These are phyloP conservation scores for Penicillium macrosclerotiorum DNA, from an alignment of 495 filamentous ascomycete genomes.

Conservation along the genomic window DNA sequence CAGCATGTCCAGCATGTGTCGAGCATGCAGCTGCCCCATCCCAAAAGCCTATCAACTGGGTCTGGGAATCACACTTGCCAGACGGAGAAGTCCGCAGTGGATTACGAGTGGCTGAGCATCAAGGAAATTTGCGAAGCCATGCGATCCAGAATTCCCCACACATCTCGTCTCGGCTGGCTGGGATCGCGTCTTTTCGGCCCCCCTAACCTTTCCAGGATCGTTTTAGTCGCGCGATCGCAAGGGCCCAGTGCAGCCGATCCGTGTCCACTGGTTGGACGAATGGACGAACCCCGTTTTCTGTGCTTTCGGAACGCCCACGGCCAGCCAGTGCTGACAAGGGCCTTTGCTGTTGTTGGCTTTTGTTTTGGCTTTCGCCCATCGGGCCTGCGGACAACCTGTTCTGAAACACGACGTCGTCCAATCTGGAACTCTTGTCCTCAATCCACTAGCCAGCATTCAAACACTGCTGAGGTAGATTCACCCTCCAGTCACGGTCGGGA, in stretches of 20 bases:
- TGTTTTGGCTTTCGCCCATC: background rate
- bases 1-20: no score
- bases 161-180: conserved; percentile 26
- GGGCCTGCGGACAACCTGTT: conserved; percentile 1
- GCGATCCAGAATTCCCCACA: conserved; percentile 25
- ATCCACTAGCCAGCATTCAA: background rate
- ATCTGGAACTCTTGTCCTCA: background rate
- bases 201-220: conserved; percentile 17
- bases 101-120: conserved; percentile 6
- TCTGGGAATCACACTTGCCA: no score
- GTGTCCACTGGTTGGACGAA: conserved; percentile 27
- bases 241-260: conserved; percentile 25
- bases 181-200: conserved; percentile 21
- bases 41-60: no score
- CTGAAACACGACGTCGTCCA: conserved; percentile 15
- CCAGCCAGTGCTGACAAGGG: no score
- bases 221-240: conserved; percentile 26
- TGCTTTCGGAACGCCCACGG: no score
- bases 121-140: conserved; percentile 15
- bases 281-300: conserved; percentile 18
- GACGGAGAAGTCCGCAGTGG: conserved; percentile 21
- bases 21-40: no score
- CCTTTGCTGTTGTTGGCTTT: background rate
- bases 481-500: no score
- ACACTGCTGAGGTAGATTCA: no score